These are phyloP conservation scores for Dendrobium huoshanense DNA, from an alignment of 106 monocot species.

Conservation along the genomic window DNA sequence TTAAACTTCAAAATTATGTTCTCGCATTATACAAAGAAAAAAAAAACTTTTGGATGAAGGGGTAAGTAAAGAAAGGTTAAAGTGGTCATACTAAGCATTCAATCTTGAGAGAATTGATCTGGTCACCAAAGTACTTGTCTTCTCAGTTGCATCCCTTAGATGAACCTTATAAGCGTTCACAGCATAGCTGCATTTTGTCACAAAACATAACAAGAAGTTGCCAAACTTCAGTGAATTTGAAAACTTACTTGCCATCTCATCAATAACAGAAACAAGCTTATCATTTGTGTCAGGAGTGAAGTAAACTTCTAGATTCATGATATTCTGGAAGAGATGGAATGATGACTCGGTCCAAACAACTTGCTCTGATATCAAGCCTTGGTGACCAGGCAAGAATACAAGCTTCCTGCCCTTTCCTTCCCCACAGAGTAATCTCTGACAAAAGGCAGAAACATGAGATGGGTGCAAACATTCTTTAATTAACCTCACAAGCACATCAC, in stretches of 20 bases:
- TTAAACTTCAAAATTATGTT: neutral
- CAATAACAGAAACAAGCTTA: constrained; percentile 34
- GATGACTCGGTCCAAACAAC: constrained; percentile 68
- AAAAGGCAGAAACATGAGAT: constrained; percentile 62
- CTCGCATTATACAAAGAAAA: neutral
- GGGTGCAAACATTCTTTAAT: constrained; percentile 74
- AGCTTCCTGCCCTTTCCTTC: constrained; percentile 15
- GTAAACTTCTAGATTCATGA: constrained; percentile 40
- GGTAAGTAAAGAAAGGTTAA: neutral
- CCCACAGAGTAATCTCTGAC: constrained; percentile 53
- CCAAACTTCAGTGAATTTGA: constrained; percentile 72
- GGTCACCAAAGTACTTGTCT: constrained; percentile 70
- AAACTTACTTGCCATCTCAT: constrained; percentile 26
- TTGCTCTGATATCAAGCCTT: constrained; percentile 30
- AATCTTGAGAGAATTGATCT: constrained; percentile 72
- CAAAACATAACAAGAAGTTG: constrained; percentile 67
- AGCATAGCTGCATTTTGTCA: constrained; percentile 40
- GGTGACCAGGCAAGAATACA: constrained; percentile 53
- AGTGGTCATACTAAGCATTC: constrained; percentile 6
- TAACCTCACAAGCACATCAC: constrained; percentile 52
- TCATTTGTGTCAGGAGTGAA: constrained; percentile 65
- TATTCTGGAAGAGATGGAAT: constrained; percentile 63
- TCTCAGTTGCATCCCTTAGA: constrained; percentile 46
- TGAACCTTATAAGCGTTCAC: constrained; percentile 24
- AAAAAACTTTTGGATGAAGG: neutral